These are phyloP conservation scores for Tardiomyces digboiensis DNA, from an alignment of 1,139 yeast species.

Conservation along the genomic window DNA sequence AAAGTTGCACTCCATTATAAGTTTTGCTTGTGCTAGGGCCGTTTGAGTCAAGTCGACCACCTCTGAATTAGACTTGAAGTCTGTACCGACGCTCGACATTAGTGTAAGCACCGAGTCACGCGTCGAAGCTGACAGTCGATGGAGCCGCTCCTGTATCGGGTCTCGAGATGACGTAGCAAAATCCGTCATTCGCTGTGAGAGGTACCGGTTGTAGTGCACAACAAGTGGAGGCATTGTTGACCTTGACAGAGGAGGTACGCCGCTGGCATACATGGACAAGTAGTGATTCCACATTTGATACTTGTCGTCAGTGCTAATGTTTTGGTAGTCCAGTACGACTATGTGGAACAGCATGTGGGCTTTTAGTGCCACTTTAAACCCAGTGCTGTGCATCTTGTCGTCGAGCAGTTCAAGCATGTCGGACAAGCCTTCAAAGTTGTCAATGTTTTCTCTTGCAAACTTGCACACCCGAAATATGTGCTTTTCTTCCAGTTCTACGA, in stretches of 20 bases:
- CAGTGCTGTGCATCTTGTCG: not conserved
- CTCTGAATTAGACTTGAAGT: not conserved
- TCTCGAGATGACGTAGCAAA: slow-evolving; percentile 12
- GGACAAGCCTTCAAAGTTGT: not conserved
- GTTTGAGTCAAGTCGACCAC: slow-evolving; percentile 13
- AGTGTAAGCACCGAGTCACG: not conserved
- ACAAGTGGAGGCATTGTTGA: not conserved
- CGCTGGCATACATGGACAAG: not conserved
- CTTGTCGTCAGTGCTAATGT: not conserved
- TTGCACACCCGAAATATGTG: not conserved
- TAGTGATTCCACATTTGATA: not conserved
- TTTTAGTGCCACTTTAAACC: slow-evolving; percentile 7
- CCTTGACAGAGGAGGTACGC: not conserved
- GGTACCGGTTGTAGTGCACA: slow-evolving; percentile 15
- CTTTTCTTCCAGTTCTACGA: not conserved
- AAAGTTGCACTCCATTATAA: slow-evolving; percentile 17
- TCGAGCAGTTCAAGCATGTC: not conserved
- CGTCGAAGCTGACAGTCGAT: slow-evolving; percentile 12
- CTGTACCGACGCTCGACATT: not conserved
- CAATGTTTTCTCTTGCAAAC: not conserved
- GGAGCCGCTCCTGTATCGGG: slow-evolving; percentile 15
- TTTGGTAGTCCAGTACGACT: not conserved
- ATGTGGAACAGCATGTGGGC: slow-evolving; percentile 17
- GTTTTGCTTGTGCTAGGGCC: slow-evolving; percentile 13
- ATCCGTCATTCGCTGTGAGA: slow-evolving; percentile 15